Conservation (phyloP, 2,329 filamentous ascomycete species). For the Didymella lethalis region DNA sequence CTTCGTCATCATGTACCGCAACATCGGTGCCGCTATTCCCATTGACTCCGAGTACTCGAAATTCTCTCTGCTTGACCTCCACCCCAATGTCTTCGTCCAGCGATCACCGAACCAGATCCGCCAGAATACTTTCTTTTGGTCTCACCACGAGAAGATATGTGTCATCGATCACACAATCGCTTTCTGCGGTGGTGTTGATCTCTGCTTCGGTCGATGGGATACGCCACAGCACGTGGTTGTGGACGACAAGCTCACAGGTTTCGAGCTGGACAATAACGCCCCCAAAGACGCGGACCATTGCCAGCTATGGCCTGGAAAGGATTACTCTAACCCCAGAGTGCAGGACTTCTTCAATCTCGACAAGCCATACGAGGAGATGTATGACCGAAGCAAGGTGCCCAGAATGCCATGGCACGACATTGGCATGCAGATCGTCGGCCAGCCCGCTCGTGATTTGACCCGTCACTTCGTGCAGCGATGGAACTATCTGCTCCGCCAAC, state of each 20-base stretch:
- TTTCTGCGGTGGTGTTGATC: conserved; percentile 92
- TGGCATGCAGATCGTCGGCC: conserved; percentile 95
- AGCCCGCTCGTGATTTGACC: conserved; percentile 91
- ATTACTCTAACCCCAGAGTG: conserved; percentile 95
- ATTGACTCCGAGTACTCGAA: conserved; percentile 99
- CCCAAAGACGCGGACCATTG: conserved; percentile 93
- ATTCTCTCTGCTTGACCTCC: conserved; percentile 90
- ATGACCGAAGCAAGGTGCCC: conserved; percentile 85
- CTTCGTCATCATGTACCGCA: conserved; percentile 96
- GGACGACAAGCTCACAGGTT: conserved; percentile 94
- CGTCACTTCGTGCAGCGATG: conserved; percentile 97
- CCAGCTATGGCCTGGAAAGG: conserved; percentile 96
- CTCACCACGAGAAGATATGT: conserved; percentile 98
- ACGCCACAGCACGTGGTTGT: conserved; percentile 89
- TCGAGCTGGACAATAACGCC: conserved; percentile 71
- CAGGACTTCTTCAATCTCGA: conserved; percentile 94
- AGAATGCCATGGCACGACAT: conserved; percentile 99
- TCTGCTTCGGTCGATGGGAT: conserved; percentile 98
- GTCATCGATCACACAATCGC: conserved; percentile 95
- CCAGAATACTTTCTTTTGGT: conserved; percentile 99
- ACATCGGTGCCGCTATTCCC: conserved; percentile 94
- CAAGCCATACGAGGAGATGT: conserved; percentile 98
- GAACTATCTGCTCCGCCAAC: conserved; percentile 94
- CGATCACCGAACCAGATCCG: conserved; percentile 97
- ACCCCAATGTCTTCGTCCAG: conserved; percentile 96